These are phyloP conservation scores for Daedaleopsis sinensis DNA, from an alignment of 768 basidiomycete genomes.

Conservation along the genomic window DNA sequence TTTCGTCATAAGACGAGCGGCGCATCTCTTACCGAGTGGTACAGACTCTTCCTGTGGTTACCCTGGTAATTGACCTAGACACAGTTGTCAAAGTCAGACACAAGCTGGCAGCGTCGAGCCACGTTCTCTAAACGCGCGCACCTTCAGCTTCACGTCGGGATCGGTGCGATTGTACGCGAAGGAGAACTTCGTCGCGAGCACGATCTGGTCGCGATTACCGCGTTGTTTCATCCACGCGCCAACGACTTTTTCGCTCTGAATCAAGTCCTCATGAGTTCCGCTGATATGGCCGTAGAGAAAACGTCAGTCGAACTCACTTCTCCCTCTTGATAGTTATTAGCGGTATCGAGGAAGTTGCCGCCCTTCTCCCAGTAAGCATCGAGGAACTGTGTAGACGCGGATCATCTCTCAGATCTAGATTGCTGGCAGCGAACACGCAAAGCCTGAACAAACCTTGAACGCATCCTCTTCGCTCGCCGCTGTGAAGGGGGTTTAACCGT, in stretches of 20 bases:
- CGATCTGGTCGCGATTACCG: conserved; percentile 40
- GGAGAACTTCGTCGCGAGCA: conserved; percentile 34
- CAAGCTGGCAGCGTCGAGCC: not conserved
- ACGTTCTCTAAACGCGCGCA: not conserved
- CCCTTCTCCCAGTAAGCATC: conserved; percentile 47
- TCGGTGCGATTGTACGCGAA: not conserved
- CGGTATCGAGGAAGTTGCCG: conserved; percentile 52
- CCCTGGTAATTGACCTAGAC: conserved; percentile 15
- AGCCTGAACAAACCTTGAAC: not conserved
- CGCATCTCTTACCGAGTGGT: not conserved
- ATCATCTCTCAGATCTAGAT: conserved; percentile 31
- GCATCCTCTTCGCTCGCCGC: not conserved
- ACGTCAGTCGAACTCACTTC: not conserved
- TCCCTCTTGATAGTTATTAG: conserved; percentile 33
- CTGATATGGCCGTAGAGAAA: not conserved
- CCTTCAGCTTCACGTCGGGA: conserved; percentile 4
- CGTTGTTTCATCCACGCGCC: conserved; percentile 45
- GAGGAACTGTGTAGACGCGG: conserved; percentile 44
- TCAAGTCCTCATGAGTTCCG: conserved; percentile 24
- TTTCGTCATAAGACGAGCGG: conserved; percentile 37
- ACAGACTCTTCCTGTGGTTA: conserved; percentile 16
- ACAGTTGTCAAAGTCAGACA: not conserved
- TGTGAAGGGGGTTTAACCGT: not conserved
- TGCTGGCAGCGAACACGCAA: conserved; percentile 22
- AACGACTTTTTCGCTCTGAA: conserved; percentile 34